Percentiles rank a stretch among this genome's conserved stretches.
phyloP scores from a whole-genome alignment of 2,329 filamentous ascomycete species.

The Tolypocladium paradoxum region DNA sequence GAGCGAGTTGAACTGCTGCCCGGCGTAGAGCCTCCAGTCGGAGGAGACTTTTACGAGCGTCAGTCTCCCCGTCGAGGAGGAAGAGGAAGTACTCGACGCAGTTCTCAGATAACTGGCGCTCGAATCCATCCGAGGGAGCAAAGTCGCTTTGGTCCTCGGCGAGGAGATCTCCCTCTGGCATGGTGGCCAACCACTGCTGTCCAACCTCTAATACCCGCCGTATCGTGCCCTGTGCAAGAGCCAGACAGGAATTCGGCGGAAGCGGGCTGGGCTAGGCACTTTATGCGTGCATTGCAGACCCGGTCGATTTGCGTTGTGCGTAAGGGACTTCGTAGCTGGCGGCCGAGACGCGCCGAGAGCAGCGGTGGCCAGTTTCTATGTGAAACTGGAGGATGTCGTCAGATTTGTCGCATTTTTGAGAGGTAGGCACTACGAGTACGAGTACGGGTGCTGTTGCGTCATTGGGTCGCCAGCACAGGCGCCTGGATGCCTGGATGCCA shows the following conservation, averaged over 20 bases:
- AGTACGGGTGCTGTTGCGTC: not conserved
- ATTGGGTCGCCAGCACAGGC: not conserved
- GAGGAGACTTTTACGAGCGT: conserved; percentile 46
- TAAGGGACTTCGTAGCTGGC: not conserved
- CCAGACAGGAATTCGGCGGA: not conserved
- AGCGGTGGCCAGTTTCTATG: too few species aligned
- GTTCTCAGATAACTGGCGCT: conserved; percentile 56
- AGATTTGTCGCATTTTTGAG: too few species aligned
- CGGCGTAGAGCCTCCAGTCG: conserved; percentile 64
- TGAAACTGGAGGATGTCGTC: not conserved
- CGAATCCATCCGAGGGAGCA: not conserved
- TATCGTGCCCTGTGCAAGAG: not conserved
- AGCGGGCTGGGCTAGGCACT: not conserved
- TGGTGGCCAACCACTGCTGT: not conserved
- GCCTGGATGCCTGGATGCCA: too few species aligned
- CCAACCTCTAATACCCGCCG: not conserved
- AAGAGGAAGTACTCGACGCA: conserved; percentile 78
- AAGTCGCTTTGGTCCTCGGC: not conserved
- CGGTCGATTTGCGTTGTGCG: not conserved
- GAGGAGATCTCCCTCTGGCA: not conserved
- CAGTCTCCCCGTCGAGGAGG: conserved; percentile 46
- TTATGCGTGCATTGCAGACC: not conserved
- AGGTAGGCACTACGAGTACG: too few species aligned
- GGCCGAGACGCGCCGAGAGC: not conserved
- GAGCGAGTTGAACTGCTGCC: conserved; percentile 50